Conservation (phyloP, 2,329 filamentous ascomycete genomes). For the Graphilbum fragrans region DNA sequence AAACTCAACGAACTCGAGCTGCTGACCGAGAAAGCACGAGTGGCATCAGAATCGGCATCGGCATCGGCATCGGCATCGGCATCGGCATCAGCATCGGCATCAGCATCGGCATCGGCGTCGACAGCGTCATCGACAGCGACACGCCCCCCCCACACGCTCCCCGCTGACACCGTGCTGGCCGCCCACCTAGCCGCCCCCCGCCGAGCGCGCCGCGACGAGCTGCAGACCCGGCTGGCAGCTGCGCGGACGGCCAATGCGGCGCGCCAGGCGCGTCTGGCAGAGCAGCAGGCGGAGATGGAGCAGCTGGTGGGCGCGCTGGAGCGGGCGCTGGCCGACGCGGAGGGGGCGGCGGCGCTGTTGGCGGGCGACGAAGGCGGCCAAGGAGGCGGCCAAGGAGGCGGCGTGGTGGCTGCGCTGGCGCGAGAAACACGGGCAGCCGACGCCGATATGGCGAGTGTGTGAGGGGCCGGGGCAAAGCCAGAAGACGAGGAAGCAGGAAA, state of each 20-base stretch:
- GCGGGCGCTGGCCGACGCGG: conserved; percentile 39
- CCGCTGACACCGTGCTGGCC: conserved; percentile 35
- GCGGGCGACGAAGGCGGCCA: conserved; percentile 34
- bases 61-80: too few relatives aligned
- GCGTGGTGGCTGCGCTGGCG: conserved; percentile 32
- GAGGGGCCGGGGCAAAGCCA: not conserved
- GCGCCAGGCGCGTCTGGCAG: conserved; percentile 36
- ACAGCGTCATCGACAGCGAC: conserved; percentile 17
- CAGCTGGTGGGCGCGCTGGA: conserved; percentile 37
- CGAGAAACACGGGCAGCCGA: conserved; percentile 35
- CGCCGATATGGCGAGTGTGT: conserved; percentile 21
- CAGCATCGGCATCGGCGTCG: too few relatives aligned
- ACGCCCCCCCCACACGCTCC: conserved; percentile 39
- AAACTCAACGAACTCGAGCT: conserved; percentile 48
- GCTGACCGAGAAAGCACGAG: conserved; percentile 38
- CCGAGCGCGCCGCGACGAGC: conserved; percentile 37
- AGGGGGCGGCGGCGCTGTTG: conserved; percentile 36
- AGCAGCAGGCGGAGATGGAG: conserved; percentile 43
- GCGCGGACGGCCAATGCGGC: conserved; percentile 43
- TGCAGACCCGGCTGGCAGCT: conserved; percentile 45
- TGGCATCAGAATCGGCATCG: conserved; percentile 20
- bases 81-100: not conserved
- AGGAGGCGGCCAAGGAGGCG: not conserved
- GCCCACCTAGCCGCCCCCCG: conserved; percentile 45
- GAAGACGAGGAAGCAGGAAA: not conserved